Evolutionary conservation across 2,329 filamentous ascomycete genomes (phyloP).

Genomic region (Endoconidiophora polonica): DNA sequence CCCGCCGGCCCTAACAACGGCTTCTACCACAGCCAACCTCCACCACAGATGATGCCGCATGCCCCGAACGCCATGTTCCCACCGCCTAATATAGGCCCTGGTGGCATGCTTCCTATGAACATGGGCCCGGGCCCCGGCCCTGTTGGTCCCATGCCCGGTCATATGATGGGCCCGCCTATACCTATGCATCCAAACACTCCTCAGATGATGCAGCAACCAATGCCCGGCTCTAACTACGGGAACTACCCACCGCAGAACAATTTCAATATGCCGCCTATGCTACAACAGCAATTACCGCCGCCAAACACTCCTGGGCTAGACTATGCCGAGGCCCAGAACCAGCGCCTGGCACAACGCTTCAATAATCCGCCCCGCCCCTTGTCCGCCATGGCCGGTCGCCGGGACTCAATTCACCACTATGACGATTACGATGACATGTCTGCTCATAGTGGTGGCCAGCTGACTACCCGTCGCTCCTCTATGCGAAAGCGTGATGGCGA

Average conservation of each 20-base stretch:
- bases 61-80: constrained; percentile 7
- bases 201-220: constrained; percentile 9
- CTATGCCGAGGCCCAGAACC: constrained; percentile 6
- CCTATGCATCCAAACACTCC: constrained; percentile 2
- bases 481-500: constrained; percentile 8
- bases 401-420: constrained; percentile 8
- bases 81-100: background rate
- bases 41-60: constrained; percentile 7
- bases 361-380: constrained; percentile 5
- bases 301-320: constrained; percentile 1
- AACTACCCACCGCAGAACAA: constrained; percentile 5
- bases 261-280: constrained; percentile 5
- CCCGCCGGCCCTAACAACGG: constrained; percentile 2
- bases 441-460: constrained; percentile 2
- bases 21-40: background rate
- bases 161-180: constrained; percentile 6
- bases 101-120: constrained; percentile 6
- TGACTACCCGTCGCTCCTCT: constrained; percentile 5
- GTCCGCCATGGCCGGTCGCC: constrained; percentile 5
- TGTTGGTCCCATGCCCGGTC: constrained; percentile 3
- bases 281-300: constrained; percentile 1
- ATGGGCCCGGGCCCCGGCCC: constrained; percentile 1
- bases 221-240: constrained; percentile 2
- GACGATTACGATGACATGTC: constrained; percentile 3
- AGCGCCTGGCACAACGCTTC: constrained; percentile 7